Base-by-base conservation (phyloP, 164 flowering plant genomes). In the Chimonanthus praecox region DNA sequence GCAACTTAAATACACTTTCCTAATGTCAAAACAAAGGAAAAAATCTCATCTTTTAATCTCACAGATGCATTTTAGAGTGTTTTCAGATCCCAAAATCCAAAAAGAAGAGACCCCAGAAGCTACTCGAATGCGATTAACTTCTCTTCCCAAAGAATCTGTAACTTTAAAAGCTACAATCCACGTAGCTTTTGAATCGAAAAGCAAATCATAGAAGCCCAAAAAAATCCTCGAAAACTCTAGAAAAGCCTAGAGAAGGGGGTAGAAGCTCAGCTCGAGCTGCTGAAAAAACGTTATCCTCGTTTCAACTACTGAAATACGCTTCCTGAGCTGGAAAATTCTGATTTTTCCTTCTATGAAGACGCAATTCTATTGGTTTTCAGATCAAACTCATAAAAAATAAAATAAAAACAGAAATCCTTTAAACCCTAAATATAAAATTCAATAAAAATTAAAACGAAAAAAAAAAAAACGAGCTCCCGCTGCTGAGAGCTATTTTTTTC, bases 151-250 rank as follows among this genome's bases (percentile, higher is more conserved):
- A 33, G 33, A 33, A 33, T 33, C 33, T 33, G 2, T 33, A 33
- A 33, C 33, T 33, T 33, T 33, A 33, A 33, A 33, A 33, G 33
- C 33, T 33, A 33, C 33, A 33, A 33, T 33, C 33, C 33, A 33
- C 65, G 65, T 62, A 20, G 65, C 20, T 62, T n/a, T 62, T 33
- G n/a, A 33, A 62, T 62, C 33, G 65, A 62, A 62, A 62, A 62
- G 65, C 13, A 5, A 62, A 20, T 16, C 65, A 8, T 7, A 62
- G 21, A 62, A 61, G 20, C 64, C 64, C 18, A 61, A 7, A 61
- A 61, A n/a, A 62, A 62, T 6, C 64, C 64, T 16, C 13, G 21
- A 18, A 62, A 62, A 62, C 21, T 33, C 33, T 33, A 33, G 33
- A 33, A 33, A 33, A 33, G 0, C 33, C 33, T 33, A 33, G 33